phyloP scores from a whole-genome alignment of 139 green algal species.

The Desmodesmus armatus region DNA sequence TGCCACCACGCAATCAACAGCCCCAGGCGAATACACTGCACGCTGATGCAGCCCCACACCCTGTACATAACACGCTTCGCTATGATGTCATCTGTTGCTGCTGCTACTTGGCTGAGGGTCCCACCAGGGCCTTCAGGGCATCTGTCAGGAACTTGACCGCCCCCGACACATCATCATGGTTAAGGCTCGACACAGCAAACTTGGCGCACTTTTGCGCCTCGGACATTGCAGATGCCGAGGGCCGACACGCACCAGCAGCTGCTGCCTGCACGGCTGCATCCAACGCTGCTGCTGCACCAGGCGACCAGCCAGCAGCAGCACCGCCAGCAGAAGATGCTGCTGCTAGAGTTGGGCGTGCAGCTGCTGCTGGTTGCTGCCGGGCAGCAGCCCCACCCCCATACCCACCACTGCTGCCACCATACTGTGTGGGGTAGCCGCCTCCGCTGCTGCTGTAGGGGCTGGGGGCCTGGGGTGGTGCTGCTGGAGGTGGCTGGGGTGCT shows the following conservation, averaged over 20 bases:
- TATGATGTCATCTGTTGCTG: too few relatives aligned
- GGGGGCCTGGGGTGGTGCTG: background rate
- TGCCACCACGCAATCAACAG: background rate
- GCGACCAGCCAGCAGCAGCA: background rate
- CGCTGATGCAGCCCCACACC: background rate
- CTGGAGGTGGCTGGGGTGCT: background rate
- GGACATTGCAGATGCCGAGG: slow-evolving; percentile 51
- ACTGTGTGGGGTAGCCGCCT: background rate
- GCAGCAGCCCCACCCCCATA: too few relatives aligned
- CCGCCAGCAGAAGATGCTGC: background rate
- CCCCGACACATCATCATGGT: slow-evolving; percentile 81
- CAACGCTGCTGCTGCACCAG: slow-evolving; percentile 23
- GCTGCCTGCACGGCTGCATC: background rate
- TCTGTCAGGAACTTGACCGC: slow-evolving; percentile 76
- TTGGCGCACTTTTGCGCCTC: slow-evolving; percentile 81
- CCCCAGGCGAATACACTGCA: background rate
- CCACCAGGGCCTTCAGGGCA: slow-evolving; percentile 69
- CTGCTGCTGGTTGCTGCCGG: background rate
- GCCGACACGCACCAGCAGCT: background rate
- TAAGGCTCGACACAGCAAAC: slow-evolving; percentile 75
- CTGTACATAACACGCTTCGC: too few relatives aligned
- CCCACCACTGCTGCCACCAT: too few relatives aligned
- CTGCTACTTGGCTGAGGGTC: slow-evolving; percentile 17
- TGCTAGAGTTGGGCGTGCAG: background rate
- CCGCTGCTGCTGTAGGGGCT: background rate